A percentile compares a stretch with the other conserved stretches of the same genome.
Conservation (phyloP, 106 monocot genomes). For the Xerophyta viscosa region DNA sequence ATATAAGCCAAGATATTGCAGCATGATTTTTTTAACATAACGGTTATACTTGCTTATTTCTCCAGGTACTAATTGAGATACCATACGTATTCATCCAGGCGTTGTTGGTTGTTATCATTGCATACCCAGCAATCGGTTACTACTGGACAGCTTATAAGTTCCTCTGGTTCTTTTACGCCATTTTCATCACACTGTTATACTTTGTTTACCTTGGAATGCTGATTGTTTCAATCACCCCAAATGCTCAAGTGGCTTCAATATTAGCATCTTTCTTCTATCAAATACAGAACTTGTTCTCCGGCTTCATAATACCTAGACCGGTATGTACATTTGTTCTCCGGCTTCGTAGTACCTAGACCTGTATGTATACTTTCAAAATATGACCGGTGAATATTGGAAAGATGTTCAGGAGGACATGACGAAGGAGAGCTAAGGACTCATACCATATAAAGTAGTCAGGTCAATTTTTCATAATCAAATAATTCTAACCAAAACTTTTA, state of each 20-base stretch:
- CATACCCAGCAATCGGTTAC: constrained; percentile 52
- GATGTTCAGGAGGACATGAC: too few species aligned
- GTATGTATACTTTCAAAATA: constrained; percentile 25
- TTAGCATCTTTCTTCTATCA: constrained; percentile 32
- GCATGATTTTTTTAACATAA: neutral
- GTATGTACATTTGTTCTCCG: constrained; percentile 52
- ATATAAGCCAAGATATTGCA: neutral
- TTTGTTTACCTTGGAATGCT: constrained; percentile 57
- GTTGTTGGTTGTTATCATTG: constrained; percentile 29
- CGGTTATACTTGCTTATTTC: neutral
- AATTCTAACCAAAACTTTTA: too few species aligned
- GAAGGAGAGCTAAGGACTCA: too few species aligned
- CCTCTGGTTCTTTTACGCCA: constrained; percentile 54
- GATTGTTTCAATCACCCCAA: constrained; percentile 50
- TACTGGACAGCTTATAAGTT: constrained; percentile 39
- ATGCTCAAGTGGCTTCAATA: constrained; percentile 41
- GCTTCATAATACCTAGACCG: constrained; percentile 45
- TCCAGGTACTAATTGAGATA: constrained; percentile 52
- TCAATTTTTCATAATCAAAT: too few species aligned
- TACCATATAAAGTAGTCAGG: too few species aligned
- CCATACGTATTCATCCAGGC: constrained; percentile 46
- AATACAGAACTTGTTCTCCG: constrained; percentile 37
- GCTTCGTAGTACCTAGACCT: constrained; percentile 45
- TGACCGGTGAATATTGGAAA: neutral
- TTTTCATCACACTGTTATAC: constrained; percentile 36